A percentile compares a stretch with the other conserved stretches of the same genome.
Evolutionary conservation across 2,329 filamentous ascomycete species (phyloP).

Genomic region (Colletotrichum lini): DNA sequence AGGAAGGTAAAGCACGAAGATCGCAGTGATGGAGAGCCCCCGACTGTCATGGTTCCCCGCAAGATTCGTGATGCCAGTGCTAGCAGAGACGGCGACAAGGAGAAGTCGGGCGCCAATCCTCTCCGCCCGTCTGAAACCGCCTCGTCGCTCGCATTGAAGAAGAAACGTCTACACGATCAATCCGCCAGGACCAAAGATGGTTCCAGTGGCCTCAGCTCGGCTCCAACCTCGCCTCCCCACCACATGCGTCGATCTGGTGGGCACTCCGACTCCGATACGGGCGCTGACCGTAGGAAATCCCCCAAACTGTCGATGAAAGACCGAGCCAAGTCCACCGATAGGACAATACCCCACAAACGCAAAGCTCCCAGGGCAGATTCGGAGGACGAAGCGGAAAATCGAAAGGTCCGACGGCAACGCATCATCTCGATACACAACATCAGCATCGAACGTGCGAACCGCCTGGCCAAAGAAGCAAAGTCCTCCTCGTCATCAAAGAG

Average conservation of each 20-base stretch:
- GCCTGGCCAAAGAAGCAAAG: constrained; percentile 50
- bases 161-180: constrained; percentile 62
- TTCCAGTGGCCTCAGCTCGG: constrained; percentile 72
- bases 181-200: constrained; percentile 62
- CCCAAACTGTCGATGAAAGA: constrained; percentile 63
- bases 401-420: constrained; percentile 69
- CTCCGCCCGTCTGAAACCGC: constrained; percentile 48
- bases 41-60: constrained; percentile 49
- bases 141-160: constrained; percentile 55
- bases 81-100: constrained; percentile 54
- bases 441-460: constrained; percentile 32
- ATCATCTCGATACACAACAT: constrained; percentile 59
- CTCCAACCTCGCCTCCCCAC: constrained; percentile 68
- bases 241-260: constrained; percentile 55
- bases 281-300: constrained; percentile 59
- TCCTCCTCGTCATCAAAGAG: constrained; percentile 49
- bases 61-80: constrained; percentile 52
- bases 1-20: constrained; percentile 77
- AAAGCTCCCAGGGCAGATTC: constrained; percentile 69
- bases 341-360: constrained; percentile 64
- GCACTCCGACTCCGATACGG: constrained; percentile 70
- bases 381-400: constrained; percentile 69
- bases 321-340: constrained; percentile 63
- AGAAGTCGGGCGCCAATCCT: constrained; percentile 49
- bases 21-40: constrained; percentile 69